Conservation (phyloP, 78 protist genomes). For the Planoprotostelium fungivorum region DNA sequence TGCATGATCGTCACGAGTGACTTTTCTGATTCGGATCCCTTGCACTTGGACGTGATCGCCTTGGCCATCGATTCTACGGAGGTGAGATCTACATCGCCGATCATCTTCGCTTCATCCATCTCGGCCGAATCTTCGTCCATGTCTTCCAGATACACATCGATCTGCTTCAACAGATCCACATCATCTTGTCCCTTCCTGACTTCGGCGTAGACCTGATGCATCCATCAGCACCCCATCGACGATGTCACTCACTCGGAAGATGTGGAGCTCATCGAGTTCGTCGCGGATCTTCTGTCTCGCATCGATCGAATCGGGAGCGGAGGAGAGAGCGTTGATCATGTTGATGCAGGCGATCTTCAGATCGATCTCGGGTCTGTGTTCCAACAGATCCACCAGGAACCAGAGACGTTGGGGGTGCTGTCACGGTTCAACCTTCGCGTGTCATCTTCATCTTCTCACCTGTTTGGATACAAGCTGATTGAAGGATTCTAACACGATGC, state of each 20-base stretch:
- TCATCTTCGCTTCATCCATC: background rate
- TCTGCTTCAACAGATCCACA: background rate
- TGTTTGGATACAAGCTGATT: background rate
- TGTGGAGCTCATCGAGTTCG: background rate
- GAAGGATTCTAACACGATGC: background rate
- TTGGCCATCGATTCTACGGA: background rate
- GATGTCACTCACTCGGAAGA: background rate
- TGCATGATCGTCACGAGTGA: background rate
- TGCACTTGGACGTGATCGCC: background rate
- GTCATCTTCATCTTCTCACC: background rate
- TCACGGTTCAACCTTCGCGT: background rate
- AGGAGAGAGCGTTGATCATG: background rate
- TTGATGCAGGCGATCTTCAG: background rate
- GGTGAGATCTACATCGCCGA: background rate
- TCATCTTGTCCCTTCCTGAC: background rate
- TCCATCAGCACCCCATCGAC: background rate
- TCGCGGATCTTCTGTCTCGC: background rate
- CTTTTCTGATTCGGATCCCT: background rate
- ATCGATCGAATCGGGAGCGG: background rate
- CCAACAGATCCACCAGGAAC: background rate
- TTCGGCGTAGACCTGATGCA: background rate
- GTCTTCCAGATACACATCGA: background rate
- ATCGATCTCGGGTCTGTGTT: background rate
- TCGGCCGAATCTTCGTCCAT: background rate
- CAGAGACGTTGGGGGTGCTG: background rate